Base-by-base conservation (phyloP, 192 early-diverging fungal genomes). In the Backusella tuberculispora region DNA sequence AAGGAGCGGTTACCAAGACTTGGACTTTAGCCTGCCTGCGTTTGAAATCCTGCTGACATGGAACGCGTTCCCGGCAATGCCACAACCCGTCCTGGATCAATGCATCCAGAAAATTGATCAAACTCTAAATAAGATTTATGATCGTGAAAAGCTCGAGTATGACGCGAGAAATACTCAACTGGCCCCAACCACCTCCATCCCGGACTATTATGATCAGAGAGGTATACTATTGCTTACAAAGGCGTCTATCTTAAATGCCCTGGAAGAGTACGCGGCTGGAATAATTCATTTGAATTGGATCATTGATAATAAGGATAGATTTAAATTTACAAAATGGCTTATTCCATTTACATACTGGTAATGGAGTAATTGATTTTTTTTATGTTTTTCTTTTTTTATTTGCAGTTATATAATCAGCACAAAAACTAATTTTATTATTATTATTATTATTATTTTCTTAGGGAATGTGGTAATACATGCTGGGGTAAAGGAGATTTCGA, bases 341-440 rank as follows among this genome's bases (percentile, higher is more conserved):
- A 74, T 87, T 26, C 87, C 87, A 10, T 88, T 87, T 72, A 83
- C 87, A 12, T 87, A 80, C 63, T 88, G 87, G 85, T 73, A n/a
- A n/a, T n/a, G n/a, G n/a, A n/a, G n/a, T n/a, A n/a, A n/a, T n/a
- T n/a, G n/a, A n/a, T n/a, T n/a, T n/a, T n/a, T n/a, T n/a, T n/a
- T n/a, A n/a, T n/a, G n/a, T n/a, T n/a, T n/a, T n/a, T n/a, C n/a
- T n/a, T n/a, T n/a, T n/a, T n/a, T n/a, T n/a, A n/a, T n/a, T n/a
- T n/a, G n/a, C n/a, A n/a, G n/a, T n/a, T n/a, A 34, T 69, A 21
- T 34, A 70, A 8, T 34, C 29, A 34, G 29, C 29, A 34, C 2
- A 34, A 34, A 34, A 34, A 34, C 29, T 34, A 34, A 34, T 34
- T 34, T 34, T 34, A 2, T 34, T 34, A 34, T 34, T 41, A n/a